Conservation (phyloP, 1,284 basidiomycete genomes). For the Fomitopsis schrenkii region DNA sequence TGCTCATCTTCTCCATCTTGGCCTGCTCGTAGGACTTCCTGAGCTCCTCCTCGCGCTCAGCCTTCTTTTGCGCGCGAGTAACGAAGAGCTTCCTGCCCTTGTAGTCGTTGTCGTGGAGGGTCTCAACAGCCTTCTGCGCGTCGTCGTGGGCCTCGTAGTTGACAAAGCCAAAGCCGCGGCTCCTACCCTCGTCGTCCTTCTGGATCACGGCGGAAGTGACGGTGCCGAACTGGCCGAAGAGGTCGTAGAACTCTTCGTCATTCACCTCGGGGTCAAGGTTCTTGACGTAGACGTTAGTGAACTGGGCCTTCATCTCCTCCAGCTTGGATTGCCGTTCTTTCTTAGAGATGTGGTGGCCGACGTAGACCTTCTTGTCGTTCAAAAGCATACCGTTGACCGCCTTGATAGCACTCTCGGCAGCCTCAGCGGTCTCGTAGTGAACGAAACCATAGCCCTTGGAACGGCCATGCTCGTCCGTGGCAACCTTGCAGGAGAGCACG, state of each 20-base stretch:
- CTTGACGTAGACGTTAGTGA: constrained; percentile 99
- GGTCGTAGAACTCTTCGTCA: constrained; percentile 83
- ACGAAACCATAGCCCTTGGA: constrained; percentile 98
- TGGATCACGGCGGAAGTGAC: constrained; percentile 90
- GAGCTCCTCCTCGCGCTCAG: constrained; percentile 97
- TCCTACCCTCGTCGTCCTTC: constrained; percentile 83
- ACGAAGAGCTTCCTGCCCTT: constrained; percentile 94
- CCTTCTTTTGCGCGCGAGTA: constrained; percentile 97
- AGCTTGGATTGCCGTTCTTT: constrained; percentile 99
- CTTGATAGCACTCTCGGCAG: constrained; percentile 95
- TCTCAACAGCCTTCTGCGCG: constrained; percentile 88
- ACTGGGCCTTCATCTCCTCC: constrained; percentile 95
- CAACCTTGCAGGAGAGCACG: constrained; percentile 99
- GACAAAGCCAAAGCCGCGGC: constrained; percentile 98
- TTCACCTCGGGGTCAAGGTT: constrained; percentile 87
- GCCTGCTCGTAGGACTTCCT: constrained; percentile 93
- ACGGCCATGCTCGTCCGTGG: constrained; percentile 88
- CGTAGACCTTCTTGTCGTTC: constrained; percentile 99
- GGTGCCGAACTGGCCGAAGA: constrained; percentile 80
- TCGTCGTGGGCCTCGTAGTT: constrained; percentile 95
- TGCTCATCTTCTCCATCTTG: constrained; percentile 96
- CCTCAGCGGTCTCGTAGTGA: constrained; percentile 98
- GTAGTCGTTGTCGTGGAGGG: constrained; percentile 85
- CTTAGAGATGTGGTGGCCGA: constrained; percentile 96
- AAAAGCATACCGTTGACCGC: constrained; percentile 99